Evolutionary conservation across 1,139 yeast species (phyloP).

Genomic region (Torulaspora globosa): DNA sequence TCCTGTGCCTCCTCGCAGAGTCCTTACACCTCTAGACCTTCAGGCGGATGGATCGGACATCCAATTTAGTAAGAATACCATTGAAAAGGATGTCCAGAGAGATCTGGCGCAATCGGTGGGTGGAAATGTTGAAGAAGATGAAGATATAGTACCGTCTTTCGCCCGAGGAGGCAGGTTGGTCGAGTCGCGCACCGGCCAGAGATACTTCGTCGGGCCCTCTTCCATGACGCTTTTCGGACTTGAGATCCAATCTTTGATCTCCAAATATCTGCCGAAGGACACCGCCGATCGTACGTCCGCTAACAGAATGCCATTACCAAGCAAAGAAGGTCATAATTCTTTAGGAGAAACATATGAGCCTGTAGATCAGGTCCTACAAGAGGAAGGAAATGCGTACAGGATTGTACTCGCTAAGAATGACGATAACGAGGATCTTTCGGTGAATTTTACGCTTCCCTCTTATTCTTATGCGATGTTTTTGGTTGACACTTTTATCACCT

Average conservation of each 20-base stretch:
- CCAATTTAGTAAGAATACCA: constrained; percentile 3
- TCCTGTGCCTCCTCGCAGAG: constrained; percentile 1
- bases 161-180: constrained; percentile 64
- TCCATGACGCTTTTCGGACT: constrained; percentile 77
- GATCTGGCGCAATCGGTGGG: constrained; percentile 3
- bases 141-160: constrained; percentile 60
- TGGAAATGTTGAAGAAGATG: constrained; percentile 19
- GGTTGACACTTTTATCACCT: constrained; percentile 71
- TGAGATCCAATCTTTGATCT: constrained; percentile 57
- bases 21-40: constrained; percentile 1
- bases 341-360: constrained; percentile 14
- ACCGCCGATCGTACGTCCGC: background rate
- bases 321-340: constrained; percentile 3
- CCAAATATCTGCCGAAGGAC: constrained; percentile 28
- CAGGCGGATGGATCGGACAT: constrained; percentile 2
- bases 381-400: constrained; percentile 71
- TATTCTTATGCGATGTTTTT: constrained; percentile 71
- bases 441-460: constrained; percentile 67
- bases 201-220: constrained; percentile 71
- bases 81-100: background rate
- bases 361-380: constrained; percentile 46
- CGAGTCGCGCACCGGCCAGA: constrained; percentile 70
- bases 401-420: constrained; percentile 65
- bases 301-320: constrained; percentile 1
- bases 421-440: constrained; percentile 62